Evolutionary conservation across 2,329 filamentous ascomycete genomes (phyloP).

Genomic region (Fusarium illudens): DNA sequence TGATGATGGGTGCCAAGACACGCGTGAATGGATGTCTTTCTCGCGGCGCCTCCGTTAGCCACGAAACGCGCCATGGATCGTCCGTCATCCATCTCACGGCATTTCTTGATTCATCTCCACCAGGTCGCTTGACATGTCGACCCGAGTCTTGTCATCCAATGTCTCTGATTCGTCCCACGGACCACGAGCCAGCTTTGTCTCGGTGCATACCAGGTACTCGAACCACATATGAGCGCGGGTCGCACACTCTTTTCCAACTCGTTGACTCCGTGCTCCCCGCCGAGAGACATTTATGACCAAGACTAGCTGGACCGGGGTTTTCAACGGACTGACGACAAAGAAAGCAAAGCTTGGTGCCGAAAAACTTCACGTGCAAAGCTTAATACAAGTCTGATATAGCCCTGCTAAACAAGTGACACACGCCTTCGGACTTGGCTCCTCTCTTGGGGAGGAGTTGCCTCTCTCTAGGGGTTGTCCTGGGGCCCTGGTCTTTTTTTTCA

Average conservation of each 20-base stretch:
- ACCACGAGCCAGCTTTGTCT: neutral
- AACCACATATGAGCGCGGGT: neutral
- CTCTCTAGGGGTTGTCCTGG: neutral
- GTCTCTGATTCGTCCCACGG: neutral
- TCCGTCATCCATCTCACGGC: neutral
- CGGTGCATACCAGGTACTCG: too few species aligned
- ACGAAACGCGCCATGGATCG: neutral
- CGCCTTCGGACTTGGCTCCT: constrained; percentile 2
- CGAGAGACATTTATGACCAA: neutral
- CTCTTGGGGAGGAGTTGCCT: neutral
- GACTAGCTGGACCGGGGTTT: neutral
- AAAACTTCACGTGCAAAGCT: constrained; percentile 7
- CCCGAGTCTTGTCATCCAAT: neutral
- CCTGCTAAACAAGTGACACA: constrained; percentile 8
- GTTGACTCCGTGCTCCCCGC: constrained; percentile 1
- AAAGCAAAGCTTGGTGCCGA: neutral
- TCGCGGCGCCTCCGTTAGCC: neutral
- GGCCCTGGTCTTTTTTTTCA: neutral
- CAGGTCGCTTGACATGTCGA: neutral
- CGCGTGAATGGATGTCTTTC: neutral
- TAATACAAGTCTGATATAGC: neutral
- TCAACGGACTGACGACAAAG: neutral
- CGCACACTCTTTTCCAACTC: neutral
- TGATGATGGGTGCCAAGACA: neutral
- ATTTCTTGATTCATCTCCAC: neutral